These are phyloP conservation scores for Thalassiosira profunda DNA, from an alignment of 108 stramenopile genomes.

Conservation along the genomic window DNA sequence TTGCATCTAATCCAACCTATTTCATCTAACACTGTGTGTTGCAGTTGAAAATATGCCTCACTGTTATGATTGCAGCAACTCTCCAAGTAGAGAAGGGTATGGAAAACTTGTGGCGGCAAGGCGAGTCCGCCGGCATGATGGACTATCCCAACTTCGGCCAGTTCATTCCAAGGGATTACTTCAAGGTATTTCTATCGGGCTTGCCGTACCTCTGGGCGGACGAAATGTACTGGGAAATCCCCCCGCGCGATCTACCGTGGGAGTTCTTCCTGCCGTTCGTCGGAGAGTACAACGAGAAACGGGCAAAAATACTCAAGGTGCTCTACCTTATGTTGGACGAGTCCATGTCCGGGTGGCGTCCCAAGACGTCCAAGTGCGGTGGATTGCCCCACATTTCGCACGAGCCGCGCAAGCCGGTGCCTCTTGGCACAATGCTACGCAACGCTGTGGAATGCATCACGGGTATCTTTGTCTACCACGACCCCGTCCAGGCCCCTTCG, in stretches of 20 bases:
- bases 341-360: slow-evolving; percentile 15
- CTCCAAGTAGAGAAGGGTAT: neutral
- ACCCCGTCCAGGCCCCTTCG: neutral
- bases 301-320: neutral
- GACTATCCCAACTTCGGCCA: slow-evolving; percentile 8
- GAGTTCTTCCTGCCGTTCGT: slow-evolving; percentile 11
- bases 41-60: slow-evolving; percentile 25
- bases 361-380: slow-evolving; percentile 16
- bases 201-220: slow-evolving; percentile 26
- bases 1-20: neutral
- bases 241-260: neutral
- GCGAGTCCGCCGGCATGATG: slow-evolving; percentile 8
- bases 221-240: slow-evolving; percentile 9
- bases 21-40: neutral
- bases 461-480: slow-evolving; percentile 11
- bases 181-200: slow-evolving; percentile 13
- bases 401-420: slow-evolving; percentile 14
- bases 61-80: slow-evolving; percentile 3
- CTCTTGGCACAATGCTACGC: slow-evolving; percentile 17
- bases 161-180: slow-evolving; percentile 5
- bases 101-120: slow-evolving; percentile 17
- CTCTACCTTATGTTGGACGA: slow-evolving; percentile 12
- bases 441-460: slow-evolving; percentile 6
- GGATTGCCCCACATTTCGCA: slow-evolving; percentile 14
- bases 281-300: slow-evolving; percentile 1